Base-by-base conservation (phyloP, 805 yeast genomes). In the Candida sphagnicola region DNA sequence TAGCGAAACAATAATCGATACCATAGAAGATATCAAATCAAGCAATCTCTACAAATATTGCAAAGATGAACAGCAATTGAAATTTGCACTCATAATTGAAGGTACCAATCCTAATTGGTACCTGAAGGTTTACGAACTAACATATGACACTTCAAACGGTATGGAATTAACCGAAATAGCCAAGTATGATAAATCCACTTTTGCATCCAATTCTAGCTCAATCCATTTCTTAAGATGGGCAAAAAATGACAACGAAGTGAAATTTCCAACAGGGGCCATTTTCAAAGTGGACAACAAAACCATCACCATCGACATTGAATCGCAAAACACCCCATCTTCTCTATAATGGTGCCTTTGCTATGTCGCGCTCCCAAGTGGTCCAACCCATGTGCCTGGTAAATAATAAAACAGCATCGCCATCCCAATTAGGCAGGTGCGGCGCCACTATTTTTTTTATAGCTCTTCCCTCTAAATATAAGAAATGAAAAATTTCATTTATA, bases 221-320 rank as follows among this genome's bases (percentile, higher is more conserved):
- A 17, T 36, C 12, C 13, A 8, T 4, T 38, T 32, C 14, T 18
- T 18, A 10, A 32, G 28, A 17, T 38, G 37, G 41, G 19, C 15
- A n/a, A 37, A 31, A 17, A 26, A 18, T 6, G 28, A 11, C 13
- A 16, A 15, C n/a, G 37, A 28, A 13, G 14, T 8, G 19, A 30
- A 29, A n/a, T 26, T 26, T 26, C 26, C 35, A 8, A 13, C 21
- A 12, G 29, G 15, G 8, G 12, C 23, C 8, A 8, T 23, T 8
- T 33, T 18, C 18, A 10, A 23, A 24, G 28, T 33, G 4, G 35
- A 33, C 15, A 28, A 28, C 11, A 21, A 33, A 6, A 33, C 8
- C 17, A 24, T 23, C 16, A 19, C 26, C 18, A 23, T 23, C 28
- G 28, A 21, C 18, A 4, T 11, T 4, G 28, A 33, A 33, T 18